These are phyloP conservation scores for Rhizopus sp. DNA, from an alignment of 371 early-diverging fungal species.

Conservation along the genomic window DNA sequence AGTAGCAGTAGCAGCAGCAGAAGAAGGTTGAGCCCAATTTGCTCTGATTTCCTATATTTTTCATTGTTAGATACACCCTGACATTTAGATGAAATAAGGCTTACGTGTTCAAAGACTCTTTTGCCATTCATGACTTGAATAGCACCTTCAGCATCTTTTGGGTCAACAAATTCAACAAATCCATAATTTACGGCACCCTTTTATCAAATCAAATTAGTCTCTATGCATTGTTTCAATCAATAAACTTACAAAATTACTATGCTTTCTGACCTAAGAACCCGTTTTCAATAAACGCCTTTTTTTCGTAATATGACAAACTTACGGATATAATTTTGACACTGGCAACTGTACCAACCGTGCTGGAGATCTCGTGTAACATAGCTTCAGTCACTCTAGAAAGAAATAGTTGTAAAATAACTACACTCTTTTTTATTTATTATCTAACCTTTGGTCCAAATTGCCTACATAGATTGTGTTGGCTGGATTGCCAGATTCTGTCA, in stretches of 20 bases:
- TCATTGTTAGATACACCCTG: background rate
- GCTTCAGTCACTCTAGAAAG: slow-evolving; percentile 64
- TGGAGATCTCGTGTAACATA: slow-evolving; percentile 77
- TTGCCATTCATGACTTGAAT: slow-evolving; percentile 78
- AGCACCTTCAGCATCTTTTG: slow-evolving; percentile 74
- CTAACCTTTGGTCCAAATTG: slow-evolving; percentile 79
- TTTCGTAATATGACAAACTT: slow-evolving; percentile 22
- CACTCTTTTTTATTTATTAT: background rate
- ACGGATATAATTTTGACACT: slow-evolving; percentile 82
- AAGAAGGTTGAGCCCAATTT: slow-evolving; percentile 51
- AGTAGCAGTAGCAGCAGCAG: background rate
- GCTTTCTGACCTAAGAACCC: slow-evolving; percentile 20
- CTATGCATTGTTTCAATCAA: background rate
- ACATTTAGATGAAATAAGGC: background rate
- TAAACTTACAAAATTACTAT: slow-evolving; percentile 20
- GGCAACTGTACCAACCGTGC: slow-evolving; percentile 67
- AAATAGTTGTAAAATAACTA: background rate
- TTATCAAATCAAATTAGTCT: background rate
- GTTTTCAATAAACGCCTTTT: background rate
- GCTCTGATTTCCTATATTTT: slow-evolving; percentile 51
- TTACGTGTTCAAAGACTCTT: slow-evolving; percentile 61
- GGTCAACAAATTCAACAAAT: slow-evolving; percentile 86
- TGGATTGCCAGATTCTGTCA: slow-evolving; percentile 13
- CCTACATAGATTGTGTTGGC: slow-evolving; percentile 74
- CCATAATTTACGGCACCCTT: slow-evolving; percentile 76